Evolutionary conservation across 352 stramenopile species (phyloP).

Genomic region (Phytopythium boreale): DNA sequence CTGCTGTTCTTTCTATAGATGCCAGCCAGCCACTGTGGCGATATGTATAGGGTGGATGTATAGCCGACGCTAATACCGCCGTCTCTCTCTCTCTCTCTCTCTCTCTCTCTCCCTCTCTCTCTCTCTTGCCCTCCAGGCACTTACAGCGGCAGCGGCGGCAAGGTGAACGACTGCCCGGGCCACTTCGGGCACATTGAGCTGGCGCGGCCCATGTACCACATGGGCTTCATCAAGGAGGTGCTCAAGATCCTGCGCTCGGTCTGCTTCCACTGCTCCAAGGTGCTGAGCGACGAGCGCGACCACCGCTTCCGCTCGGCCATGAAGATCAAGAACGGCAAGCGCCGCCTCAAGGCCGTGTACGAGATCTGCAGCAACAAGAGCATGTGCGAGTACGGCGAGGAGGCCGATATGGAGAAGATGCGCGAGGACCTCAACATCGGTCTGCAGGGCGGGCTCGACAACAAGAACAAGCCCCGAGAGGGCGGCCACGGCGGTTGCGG

Average conservation of each 20-base stretch:
- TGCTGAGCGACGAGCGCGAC: slow-evolving; percentile 91
- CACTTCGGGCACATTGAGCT: slow-evolving; percentile 99
- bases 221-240: slow-evolving; percentile 97
- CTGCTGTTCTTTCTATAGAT: neutral
- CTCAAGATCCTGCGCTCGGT: slow-evolving; percentile 93
- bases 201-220: slow-evolving; percentile 95
- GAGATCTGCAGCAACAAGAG: slow-evolving; percentile 91
- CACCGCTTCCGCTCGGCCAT: slow-evolving; percentile 79
- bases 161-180: slow-evolving; percentile 97
- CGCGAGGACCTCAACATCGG: slow-evolving; percentile 83
- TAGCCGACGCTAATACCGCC: slow-evolving; percentile 4
- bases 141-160: slow-evolving; percentile 89
- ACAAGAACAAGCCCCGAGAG: slow-evolving; percentile 82
- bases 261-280: slow-evolving; percentile 97
- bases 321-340: slow-evolving; percentile 88
- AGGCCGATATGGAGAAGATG: slow-evolving; percentile 89
- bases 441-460: slow-evolving; percentile 76
- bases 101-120: neutral
- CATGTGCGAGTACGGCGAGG: slow-evolving; percentile 85
- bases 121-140: slow-evolving; percentile 45
- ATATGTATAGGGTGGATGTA: neutral
- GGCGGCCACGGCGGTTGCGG: slow-evolving; percentile 79
- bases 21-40: too few species aligned
- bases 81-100: slow-evolving; percentile 9
- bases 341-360: slow-evolving; percentile 93